Conservation (phyloP, 2,329 filamentous ascomycete genomes). For the Botryotinia convoluta region DNA sequence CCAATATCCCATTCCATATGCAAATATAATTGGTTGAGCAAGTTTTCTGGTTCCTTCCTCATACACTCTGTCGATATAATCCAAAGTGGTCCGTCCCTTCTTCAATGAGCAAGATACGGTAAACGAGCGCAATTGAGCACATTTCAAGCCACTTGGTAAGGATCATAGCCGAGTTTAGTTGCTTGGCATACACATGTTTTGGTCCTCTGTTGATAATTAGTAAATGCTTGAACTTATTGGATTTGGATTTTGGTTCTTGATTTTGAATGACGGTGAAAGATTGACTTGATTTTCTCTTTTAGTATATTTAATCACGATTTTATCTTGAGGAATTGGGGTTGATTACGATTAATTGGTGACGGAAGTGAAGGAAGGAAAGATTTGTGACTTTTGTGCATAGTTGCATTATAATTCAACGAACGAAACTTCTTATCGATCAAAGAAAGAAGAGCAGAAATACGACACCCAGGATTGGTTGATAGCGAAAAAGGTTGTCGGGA, state of each 20-base stretch:
- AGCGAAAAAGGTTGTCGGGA: not conserved
- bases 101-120: not conserved
- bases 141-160: conserved; percentile 21
- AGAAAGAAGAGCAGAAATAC: not conserved
- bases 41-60: not conserved
- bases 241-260: not conserved
- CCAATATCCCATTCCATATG: not conserved
- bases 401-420: conserved; percentile 6
- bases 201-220: not conserved
- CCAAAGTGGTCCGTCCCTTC: conserved; percentile 1
- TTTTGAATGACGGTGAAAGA: not conserved
- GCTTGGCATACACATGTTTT: conserved; percentile 8
- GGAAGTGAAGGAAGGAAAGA: not conserved
- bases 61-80: not conserved
- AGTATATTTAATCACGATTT: not conserved
- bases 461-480: not conserved
- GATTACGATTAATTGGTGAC: not conserved
- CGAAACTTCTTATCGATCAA: not conserved
- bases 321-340: not conserved
- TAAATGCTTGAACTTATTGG: not conserved
- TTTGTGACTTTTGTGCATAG: conserved; percentile 6
- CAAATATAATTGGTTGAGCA: not conserved
- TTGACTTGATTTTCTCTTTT: not conserved
- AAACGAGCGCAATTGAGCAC: conserved; percentile 22
- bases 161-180: not conserved